Base-by-base conservation (phyloP, 352 stramenopile species). In the Globisporangium rhizosaccharum region DNA sequence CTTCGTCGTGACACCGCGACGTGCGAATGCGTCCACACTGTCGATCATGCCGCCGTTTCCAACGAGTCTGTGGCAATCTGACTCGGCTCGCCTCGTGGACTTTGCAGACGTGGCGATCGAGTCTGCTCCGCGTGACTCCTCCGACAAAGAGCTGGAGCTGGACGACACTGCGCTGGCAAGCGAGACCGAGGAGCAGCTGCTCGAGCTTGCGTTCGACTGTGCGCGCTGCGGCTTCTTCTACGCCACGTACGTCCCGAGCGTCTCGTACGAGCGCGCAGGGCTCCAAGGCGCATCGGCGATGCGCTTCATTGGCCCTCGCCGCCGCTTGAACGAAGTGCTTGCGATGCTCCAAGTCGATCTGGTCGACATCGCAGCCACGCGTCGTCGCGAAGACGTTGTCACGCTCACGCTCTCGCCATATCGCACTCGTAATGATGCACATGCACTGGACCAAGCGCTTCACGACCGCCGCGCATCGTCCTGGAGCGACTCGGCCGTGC, bases 221-320 rank as follows among this genome's bases (percentile, higher is more conserved):
- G 18, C 28, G 3, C 46, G 25, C 26, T 82, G 73, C 42, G 18
- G 52, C 12, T 73, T 72, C 62, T 66, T 50, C 23, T 75, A 75
- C 41, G 26, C 56, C 10, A 26, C n/a, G 18, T 70, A 65, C 39
- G 51, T 81, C n/a, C 69, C 72, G 18, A 61, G 67, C 2, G 65
- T 79, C 8, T 81, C 74, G 23, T 83, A 83, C 37, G 70, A 79
- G 53, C 65, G 69, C 37, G 72, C 72, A 45, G 47, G 45, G 33
- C 37, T 59, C 3, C 66, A 67, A 11, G 67, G 55, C 39, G 62
- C 62, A 11, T 65, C 55, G 9, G 33, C 25, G 39, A 60, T 61
- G 41, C 59, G 59, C 39, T 76, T 81, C 28, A 41, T 72, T 0
- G 70, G 70, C 0, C 44, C 41, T 25, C 23, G 25, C 4, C 12